Conservation (phyloP, 176 grass and related monocot genomes). For the Phoenix dactylifera region DNA sequence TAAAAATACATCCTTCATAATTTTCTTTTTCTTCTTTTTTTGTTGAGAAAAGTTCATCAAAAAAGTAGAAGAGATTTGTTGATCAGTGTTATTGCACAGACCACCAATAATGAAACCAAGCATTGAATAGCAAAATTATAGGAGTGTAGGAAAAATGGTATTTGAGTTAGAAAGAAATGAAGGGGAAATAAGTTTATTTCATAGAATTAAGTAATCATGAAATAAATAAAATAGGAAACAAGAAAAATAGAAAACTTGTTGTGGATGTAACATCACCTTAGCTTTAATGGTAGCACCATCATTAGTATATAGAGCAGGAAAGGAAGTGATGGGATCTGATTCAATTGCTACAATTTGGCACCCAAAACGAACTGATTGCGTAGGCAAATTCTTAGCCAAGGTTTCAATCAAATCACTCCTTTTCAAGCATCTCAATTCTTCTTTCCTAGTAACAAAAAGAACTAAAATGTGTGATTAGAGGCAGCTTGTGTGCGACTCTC, state of each 20-base stretch:
- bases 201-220: too few relatives aligned
- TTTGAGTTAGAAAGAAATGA: too few relatives aligned
- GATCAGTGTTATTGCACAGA: too few relatives aligned
- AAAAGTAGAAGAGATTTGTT: too few relatives aligned
- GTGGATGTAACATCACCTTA: not conserved
- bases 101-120: too few relatives aligned
- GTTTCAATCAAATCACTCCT: constrained; percentile 33
- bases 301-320: constrained; percentile 12
- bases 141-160: too few relatives aligned
- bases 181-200: too few relatives aligned
- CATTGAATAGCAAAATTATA: too few relatives aligned
- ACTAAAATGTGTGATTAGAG: not conserved
- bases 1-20: too few relatives aligned
- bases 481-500: too few relatives aligned
- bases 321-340: constrained; percentile 8
- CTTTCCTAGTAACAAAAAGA: not conserved
- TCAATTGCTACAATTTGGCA: constrained; percentile 9
- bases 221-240: not conserved
- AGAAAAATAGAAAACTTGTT: not conserved
- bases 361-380: constrained; percentile 19
- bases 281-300: constrained; percentile 26
- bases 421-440: constrained; percentile 25
- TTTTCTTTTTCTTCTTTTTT: too few relatives aligned
- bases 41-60: too few relatives aligned
- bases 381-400: constrained; percentile 23